A percentile compares a stretch with the other conserved stretches of the same genome.
These are phyloP conservation scores for Ramaria sp. DNA, from an alignment of 768 basidiomycete genomes.

Conservation along the genomic window DNA sequence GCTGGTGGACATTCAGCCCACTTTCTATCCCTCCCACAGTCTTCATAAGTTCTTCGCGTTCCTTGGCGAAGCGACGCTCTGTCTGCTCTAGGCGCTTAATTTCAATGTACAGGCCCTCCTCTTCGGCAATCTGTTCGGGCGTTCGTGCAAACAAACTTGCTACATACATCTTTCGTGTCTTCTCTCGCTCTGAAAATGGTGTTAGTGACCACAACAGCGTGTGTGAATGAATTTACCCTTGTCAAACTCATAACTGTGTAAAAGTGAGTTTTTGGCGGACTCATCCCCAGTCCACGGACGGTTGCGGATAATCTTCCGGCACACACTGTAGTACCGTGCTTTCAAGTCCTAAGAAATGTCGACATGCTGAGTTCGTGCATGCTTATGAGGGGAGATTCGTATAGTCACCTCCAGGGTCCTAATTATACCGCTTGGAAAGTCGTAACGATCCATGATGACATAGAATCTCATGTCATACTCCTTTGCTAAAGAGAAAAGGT, in stretches of 20 bases:
- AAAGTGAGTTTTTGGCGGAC: slow-evolving; percentile 49
- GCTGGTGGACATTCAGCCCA: slow-evolving; percentile 63
- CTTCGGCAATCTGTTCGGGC: slow-evolving; percentile 82
- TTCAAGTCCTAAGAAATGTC: slow-evolving; percentile 63
- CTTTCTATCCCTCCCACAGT: slow-evolving; percentile 81
- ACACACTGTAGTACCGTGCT: slow-evolving; percentile 87
- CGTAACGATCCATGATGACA: slow-evolving; percentile 84
- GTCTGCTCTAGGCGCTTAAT: slow-evolving; percentile 92
- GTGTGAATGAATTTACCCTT: slow-evolving; percentile 45
- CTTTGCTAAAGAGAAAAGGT: slow-evolving; percentile 70
- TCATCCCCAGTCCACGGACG: slow-evolving; percentile 82
- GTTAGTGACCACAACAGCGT: background rate
- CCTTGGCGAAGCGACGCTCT: slow-evolving; percentile 78
- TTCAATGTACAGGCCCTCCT: slow-evolving; percentile 90
- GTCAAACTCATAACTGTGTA: slow-evolving; percentile 76
- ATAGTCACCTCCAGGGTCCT: slow-evolving; percentile 62
- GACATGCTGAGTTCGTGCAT: background rate
- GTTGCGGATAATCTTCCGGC: slow-evolving; percentile 76
- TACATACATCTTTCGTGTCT: slow-evolving; percentile 81
- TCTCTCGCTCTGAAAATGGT: slow-evolving; percentile 51
- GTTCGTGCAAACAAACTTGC: slow-evolving; percentile 82
- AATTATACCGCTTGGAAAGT: slow-evolving; percentile 42
- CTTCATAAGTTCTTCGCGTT: slow-evolving; percentile 78
- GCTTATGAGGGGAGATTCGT: background rate
- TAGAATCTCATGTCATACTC: slow-evolving; percentile 87